These are phyloP conservation scores for Exidia glandulosa DNA, from an alignment of 768 basidiomycete species.

Conservation along the genomic window DNA sequence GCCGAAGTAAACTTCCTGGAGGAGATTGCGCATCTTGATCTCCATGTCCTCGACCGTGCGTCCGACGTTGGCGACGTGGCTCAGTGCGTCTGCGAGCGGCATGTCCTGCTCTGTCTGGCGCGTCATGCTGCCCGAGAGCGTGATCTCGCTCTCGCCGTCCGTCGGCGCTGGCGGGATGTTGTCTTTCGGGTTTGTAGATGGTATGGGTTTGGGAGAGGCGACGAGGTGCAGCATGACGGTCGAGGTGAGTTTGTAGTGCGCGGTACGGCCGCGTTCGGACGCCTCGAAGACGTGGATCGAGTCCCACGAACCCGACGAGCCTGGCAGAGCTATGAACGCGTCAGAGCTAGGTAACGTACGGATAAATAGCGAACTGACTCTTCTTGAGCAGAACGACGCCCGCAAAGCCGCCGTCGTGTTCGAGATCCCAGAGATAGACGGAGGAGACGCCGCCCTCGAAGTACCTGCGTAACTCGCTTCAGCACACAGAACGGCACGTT, in stretches of 20 bases:
- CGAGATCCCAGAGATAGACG: slow-evolving; percentile 96
- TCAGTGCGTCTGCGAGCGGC: slow-evolving; percentile 64
- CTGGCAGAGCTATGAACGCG: neutral
- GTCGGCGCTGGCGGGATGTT: slow-evolving; percentile 10
- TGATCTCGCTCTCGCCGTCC: slow-evolving; percentile 46
- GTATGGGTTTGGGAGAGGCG: slow-evolving; percentile 29
- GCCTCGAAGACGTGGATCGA: slow-evolving; percentile 97
- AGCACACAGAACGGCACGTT: neutral
- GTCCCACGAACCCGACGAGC: slow-evolving; percentile 65
- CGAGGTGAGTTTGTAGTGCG: slow-evolving; percentile 94
- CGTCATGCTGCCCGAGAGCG: slow-evolving; percentile 92
- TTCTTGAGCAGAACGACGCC: slow-evolving; percentile 96
- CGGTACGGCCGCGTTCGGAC: slow-evolving; percentile 80
- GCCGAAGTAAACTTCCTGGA: slow-evolving; percentile 93
- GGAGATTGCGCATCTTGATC: slow-evolving; percentile 93
- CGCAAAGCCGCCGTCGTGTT: slow-evolving; percentile 83
- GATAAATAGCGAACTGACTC: no score
- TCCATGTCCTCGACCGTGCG: slow-evolving; percentile 98
- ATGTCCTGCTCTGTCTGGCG: slow-evolving; percentile 89
- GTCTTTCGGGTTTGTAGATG: slow-evolving; percentile 13
- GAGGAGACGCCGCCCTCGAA: slow-evolving; percentile 97
- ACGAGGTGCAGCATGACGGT: slow-evolving; percentile 93
- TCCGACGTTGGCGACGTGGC: slow-evolving; percentile 91
- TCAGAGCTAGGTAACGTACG: neutral
- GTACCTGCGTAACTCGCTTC: slow-evolving; percentile 59